These are phyloP conservation scores for Hemerocallis citrina DNA, from an alignment of 106 monocot species.

Conservation along the genomic window DNA sequence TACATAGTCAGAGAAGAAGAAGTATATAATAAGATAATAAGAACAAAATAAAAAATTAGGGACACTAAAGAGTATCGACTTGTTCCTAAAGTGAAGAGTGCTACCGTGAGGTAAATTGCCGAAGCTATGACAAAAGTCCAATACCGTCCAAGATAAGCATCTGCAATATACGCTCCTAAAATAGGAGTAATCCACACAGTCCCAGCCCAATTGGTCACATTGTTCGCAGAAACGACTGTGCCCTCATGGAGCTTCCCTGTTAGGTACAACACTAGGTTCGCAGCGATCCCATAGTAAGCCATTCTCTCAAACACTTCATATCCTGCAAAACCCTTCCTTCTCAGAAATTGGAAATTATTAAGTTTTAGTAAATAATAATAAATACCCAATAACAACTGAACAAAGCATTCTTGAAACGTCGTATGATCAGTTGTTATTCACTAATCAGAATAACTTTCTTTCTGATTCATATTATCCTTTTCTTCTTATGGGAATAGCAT, in stretches of 20 bases:
- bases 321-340: no score
- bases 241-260: constrained; percentile 41
- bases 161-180: constrained; percentile 24
- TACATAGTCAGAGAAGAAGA: neutral
- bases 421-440: no score
- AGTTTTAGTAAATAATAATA: no score
- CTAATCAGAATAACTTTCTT: no score
- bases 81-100: no score
- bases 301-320: constrained; percentile 68
- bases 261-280: constrained; percentile 49
- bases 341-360: no score
- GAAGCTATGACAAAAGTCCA: constrained; percentile 12
- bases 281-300: constrained; percentile 14
- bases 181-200: constrained; percentile 34
- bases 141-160: constrained; percentile 17
- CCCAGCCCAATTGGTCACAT: constrained; percentile 59
- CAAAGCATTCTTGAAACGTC: no score
- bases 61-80: no score
- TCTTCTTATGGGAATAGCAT: no score
- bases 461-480: no score
- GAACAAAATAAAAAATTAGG: no score
- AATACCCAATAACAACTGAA: no score
- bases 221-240: constrained; percentile 31
- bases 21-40: neutral
- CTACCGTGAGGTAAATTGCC: neutral